phyloP scores from a whole-genome alignment of 1,284 basidiomycete species.

The Irpex sp. region DNA sequence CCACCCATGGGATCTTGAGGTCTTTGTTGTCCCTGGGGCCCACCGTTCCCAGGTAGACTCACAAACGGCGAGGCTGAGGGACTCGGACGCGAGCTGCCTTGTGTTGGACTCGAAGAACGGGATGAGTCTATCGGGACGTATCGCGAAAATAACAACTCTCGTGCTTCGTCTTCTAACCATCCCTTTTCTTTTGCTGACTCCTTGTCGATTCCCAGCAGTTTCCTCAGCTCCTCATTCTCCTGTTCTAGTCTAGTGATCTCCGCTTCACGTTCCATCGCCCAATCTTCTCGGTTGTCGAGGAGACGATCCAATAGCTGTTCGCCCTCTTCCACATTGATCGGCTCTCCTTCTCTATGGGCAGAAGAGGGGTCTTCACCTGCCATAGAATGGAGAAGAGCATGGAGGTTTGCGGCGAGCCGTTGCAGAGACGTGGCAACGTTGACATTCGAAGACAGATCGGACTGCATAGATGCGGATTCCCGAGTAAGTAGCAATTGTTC shows the following conservation, averaged over 20 bases:
- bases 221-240: slow-evolving; percentile 79
- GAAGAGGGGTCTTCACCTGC: slow-evolving; percentile 39
- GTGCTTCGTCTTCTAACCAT: slow-evolving; percentile 29
- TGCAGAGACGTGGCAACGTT: slow-evolving; percentile 55
- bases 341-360: not conserved
- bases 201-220: slow-evolving; percentile 68
- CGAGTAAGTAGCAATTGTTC: slow-evolving; percentile 78
- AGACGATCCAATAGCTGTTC: slow-evolving; percentile 17
- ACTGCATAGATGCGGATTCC: slow-evolving; percentile 59
- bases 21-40: slow-evolving; percentile 14
- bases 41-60: slow-evolving; percentile 9
- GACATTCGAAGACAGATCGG: slow-evolving; percentile 57
- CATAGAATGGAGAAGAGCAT: slow-evolving; percentile 69
- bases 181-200: slow-evolving; percentile 48
- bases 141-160: slow-evolving; percentile 20
- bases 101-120: slow-evolving; percentile 11
- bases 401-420: slow-evolving; percentile 69
- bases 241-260: slow-evolving; percentile 77
- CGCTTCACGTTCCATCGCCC: slow-evolving; percentile 80
- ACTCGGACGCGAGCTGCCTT: slow-evolving; percentile 2
- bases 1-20: slow-evolving; percentile 19
- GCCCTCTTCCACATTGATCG: slow-evolving; percentile 6
- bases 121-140: slow-evolving; percentile 10
- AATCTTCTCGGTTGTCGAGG: slow-evolving; percentile 52
- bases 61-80: slow-evolving; percentile 8